Evolutionary conservation across 1,139 yeast species (phyloP).

Genomic region (Ogataea hybrid): DNA sequence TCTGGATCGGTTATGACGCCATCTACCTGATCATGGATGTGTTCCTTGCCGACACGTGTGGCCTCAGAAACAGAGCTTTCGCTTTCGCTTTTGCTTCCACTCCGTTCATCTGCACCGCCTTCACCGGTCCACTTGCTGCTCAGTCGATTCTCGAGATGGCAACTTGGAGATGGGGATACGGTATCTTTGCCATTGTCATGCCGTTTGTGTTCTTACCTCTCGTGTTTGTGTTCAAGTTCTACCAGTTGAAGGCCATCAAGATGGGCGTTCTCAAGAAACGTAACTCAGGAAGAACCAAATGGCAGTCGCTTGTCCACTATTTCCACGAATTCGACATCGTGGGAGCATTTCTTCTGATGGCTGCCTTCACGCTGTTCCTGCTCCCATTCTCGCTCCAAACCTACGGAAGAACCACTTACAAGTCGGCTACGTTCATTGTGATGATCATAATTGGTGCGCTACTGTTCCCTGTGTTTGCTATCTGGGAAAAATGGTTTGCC

Average conservation of each 20-base stretch:
- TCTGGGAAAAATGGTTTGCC: constrained; percentile 33
- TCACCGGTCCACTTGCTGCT: constrained; percentile 30
- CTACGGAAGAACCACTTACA: constrained; percentile 29
- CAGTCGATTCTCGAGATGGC: constrained; percentile 20
- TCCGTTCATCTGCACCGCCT: constrained; percentile 33
- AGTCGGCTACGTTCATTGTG: constrained; percentile 31
- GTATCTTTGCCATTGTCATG: constrained; percentile 34
- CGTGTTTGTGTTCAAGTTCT: constrained; percentile 13
- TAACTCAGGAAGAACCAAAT: constrained; percentile 16
- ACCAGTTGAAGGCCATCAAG: constrained; percentile 25
- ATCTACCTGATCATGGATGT: constrained; percentile 27
- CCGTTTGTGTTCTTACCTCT: constrained; percentile 35
- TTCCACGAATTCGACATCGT: constrained; percentile 35
- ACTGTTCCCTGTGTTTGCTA: constrained; percentile 28
- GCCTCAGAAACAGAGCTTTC: constrained; percentile 32
- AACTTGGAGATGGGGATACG: constrained; percentile 38
- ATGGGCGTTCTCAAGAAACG: constrained; percentile 24
- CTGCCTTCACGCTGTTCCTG: constrained; percentile 35
- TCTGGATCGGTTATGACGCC: constrained; percentile 31
- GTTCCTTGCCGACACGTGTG: constrained; percentile 33
- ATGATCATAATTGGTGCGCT: constrained; percentile 34
- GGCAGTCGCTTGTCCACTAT: constrained; percentile 22
- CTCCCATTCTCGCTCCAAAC: constrained; percentile 37
- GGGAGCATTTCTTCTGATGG: constrained; percentile 33
- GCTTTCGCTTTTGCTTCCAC: constrained; percentile 32